A percentile compares a stretch with the other conserved stretches of the same genome.
phyloP scores from a whole-genome alignment of 306 rosid species.

The Crotalaria pallida region DNA sequence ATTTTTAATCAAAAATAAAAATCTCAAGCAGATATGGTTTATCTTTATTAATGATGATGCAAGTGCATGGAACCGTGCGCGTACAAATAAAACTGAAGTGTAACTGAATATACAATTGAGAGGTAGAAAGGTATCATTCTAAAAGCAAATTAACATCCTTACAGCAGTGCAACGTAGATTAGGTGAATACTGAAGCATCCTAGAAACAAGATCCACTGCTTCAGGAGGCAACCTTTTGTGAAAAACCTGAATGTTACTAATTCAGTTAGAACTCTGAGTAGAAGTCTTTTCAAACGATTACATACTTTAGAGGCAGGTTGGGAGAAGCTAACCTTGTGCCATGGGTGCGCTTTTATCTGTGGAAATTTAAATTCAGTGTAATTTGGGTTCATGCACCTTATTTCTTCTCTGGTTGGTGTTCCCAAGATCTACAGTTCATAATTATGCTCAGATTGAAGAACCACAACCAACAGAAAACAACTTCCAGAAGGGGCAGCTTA shows the following conservation, averaged over 20 bases:
- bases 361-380: conserved; percentile 90
- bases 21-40: background rate
- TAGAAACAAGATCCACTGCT: conserved; percentile 89
- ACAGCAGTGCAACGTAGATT: conserved; percentile 92
- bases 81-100: background rate
- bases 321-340: conserved; percentile 76
- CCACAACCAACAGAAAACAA: conserved; percentile 20
- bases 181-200: conserved; percentile 95
- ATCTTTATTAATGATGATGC: background rate
- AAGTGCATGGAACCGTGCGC: background rate
- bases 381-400: conserved; percentile 93
- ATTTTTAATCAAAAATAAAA: background rate
- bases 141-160: conserved; percentile 31
- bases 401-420: conserved; percentile 95
- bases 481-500: background rate
- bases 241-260: conserved; percentile 54
- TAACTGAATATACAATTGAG: background rate
- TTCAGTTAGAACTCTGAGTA: conserved; percentile 21
- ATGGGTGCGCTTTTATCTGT: conserved; percentile 94
- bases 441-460: conserved; percentile 18
- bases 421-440: conserved; percentile 61
- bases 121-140: background rate
- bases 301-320: background rate
- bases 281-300: background rate
- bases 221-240: conserved; percentile 73